These are phyloP conservation scores for Capillidium heterosporum DNA, from an alignment of 371 early-diverging fungal species.

Conservation along the genomic window DNA sequence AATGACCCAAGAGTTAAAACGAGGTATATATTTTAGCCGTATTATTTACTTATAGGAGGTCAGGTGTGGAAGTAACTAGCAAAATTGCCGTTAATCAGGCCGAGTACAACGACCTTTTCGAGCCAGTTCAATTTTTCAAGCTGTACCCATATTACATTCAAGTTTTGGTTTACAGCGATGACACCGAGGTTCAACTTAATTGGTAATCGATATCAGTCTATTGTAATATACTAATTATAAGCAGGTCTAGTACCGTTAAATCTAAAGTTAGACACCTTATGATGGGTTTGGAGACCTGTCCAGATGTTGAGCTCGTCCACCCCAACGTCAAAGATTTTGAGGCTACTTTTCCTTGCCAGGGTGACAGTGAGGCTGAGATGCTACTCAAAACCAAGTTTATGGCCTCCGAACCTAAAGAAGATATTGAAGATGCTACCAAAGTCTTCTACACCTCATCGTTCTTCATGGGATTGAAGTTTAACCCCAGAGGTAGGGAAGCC, in stretches of 20 bases:
- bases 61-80: constrained; percentile 47
- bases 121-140: constrained; percentile 76
- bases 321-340: constrained; percentile 84
- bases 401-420: constrained; percentile 10
- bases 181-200: constrained; percentile 51
- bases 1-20: constrained; percentile 73
- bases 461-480: constrained; percentile 66
- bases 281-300: constrained; percentile 66
- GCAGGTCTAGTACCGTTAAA: constrained; percentile 81
- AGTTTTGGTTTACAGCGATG: constrained; percentile 58
- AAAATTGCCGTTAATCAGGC: constrained; percentile 44
- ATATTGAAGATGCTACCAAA: constrained; percentile 11
- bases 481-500: constrained; percentile 23
- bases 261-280: constrained; percentile 85
- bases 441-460: constrained; percentile 58
- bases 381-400: constrained; percentile 36
- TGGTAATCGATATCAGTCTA: constrained; percentile 24
- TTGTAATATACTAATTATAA: not conserved
- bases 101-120: constrained; percentile 62
- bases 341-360: constrained; percentile 33
- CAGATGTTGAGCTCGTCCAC: constrained; percentile 62
- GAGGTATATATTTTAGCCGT: constrained; percentile 14
- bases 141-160: constrained; percentile 85
- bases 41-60: not conserved
- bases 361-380: constrained; percentile 39